Base-by-base conservation (phyloP, 768 basidiomycete genomes). In the Coprinopsis cinerea region DNA sequence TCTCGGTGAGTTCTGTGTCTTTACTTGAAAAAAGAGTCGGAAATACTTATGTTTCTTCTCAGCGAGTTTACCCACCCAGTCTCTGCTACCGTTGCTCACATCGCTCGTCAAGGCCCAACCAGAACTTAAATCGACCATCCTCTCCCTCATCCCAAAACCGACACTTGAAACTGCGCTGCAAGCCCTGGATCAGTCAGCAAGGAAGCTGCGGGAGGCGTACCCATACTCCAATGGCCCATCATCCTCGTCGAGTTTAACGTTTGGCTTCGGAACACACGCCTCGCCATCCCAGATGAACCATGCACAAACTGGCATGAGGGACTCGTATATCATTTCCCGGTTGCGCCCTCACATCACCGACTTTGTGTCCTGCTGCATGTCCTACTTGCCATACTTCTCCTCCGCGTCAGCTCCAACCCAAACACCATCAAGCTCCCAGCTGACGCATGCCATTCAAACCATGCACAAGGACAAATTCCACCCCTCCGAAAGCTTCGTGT, bases 371-470 rank as follows among this genome's bases (percentile, higher is more conserved):
- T 78, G 83, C 25, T 87, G 79, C 63, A 75, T 82, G 63, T 85
- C 90, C 4, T 92, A 92, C 62, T 78, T 92, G 41, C 88, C 87
- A 2, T 92, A 92, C 61, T 92, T 92, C 61, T 85, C 88, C 18
- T 83, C 78, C 56, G 47, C 26, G 9, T 40, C 44, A 20, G 64
- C 77, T 46, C 61, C 74, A 13, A 47, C 59, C 35, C 53, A 59
- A 53, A 45, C 55, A 49, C 56, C 57, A 55, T 59, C 59, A 47
- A 57, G 49, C 53, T 50, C 45, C 59, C 65, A 44, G 54, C 65
- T 56, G 53, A 67, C 37, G 67, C 69, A 46, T 69, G 72, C 20
- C 71, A 75, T 49, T 64, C 74, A n/a, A 61, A 40, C 54, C 25
- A 67, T 79, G 47, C 81, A 80, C 54, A 83, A 76, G 58, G 83